phyloP scores from a whole-genome alignment of 352 stramenopile species.

The Phytophthora ohioensis region DNA sequence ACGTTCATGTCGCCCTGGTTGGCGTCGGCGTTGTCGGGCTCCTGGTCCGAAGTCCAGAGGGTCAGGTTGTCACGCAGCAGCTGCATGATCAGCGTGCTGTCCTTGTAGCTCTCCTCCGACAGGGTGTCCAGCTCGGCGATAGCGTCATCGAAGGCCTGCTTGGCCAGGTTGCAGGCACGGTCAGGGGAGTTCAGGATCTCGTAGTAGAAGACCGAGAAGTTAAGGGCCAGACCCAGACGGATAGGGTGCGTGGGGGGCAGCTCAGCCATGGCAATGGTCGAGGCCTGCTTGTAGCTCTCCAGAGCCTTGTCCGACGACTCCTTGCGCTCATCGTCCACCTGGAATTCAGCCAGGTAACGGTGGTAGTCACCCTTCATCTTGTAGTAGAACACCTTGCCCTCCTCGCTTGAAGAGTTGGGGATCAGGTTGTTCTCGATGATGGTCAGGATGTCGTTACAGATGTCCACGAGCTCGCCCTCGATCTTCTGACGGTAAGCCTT shows the following conservation, averaged over 20 bases:
- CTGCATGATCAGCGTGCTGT: constrained; percentile 99
- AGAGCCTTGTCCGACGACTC: constrained; percentile 90
- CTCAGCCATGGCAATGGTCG: constrained; percentile 94
- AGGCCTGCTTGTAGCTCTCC: constrained; percentile 83
- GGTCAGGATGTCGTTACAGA: constrained; percentile 97
- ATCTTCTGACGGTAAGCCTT: constrained; percentile 98
- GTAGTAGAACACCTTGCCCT: constrained; percentile 99
- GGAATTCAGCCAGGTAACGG: constrained; percentile 99
- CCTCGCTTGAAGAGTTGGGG: constrained; percentile 96
- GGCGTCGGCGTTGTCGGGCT: constrained; percentile 86
- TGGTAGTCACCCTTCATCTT: constrained; percentile 99
- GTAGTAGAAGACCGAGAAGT: constrained; percentile 99
- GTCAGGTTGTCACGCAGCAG: constrained; percentile 99
- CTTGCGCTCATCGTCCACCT: constrained; percentile 95
- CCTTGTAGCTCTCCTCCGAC: constrained; percentile 99
- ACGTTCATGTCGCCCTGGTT: constrained; percentile 92
- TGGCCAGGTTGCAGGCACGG: constrained; percentile 93
- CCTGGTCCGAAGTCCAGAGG: constrained; percentile 98
- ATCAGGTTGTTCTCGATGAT: constrained; percentile 99
- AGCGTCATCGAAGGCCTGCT: constrained; percentile 99
- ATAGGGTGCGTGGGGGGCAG: constrained; percentile 99
- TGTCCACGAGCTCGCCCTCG: constrained; percentile 96
- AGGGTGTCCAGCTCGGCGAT: constrained; percentile 99
- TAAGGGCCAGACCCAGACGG: constrained; percentile 98
- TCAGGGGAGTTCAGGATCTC: constrained; percentile 99